Evolutionary conservation across 352 stramenopile genomes (phyloP).

Genomic region (Phytophthora macrochlamydospora): DNA sequence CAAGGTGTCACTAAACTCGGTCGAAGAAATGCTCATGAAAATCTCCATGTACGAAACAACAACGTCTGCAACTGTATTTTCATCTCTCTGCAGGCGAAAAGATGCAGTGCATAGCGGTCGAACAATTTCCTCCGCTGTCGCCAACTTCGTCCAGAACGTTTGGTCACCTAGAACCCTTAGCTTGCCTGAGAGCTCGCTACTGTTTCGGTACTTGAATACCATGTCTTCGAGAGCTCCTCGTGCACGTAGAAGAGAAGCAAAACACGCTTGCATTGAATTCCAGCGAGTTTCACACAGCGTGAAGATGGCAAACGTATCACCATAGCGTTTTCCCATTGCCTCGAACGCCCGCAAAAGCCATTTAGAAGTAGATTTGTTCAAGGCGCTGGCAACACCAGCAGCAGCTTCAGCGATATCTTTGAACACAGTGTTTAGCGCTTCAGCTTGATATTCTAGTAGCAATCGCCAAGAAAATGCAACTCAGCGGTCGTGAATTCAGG

Average conservation of each 20-base stretch:
- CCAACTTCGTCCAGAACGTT: constrained; percentile 1
- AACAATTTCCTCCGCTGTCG: not conserved
- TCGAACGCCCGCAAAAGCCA: not conserved
- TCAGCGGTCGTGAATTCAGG: constrained; percentile 1
- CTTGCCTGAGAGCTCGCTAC: not conserved
- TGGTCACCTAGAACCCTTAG: not conserved
- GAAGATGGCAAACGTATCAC: constrained; percentile 2
- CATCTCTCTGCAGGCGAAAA: not conserved
- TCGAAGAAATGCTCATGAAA: not conserved
- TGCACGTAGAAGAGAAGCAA: constrained; percentile 7
- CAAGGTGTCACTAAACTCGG: no score
- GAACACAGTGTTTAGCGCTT: not conserved
- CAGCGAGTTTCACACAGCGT: constrained; percentile 11
- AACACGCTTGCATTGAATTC: constrained; percentile 14
- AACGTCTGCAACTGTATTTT: constrained; percentile 6
- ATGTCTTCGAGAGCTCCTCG: constrained; percentile 1
- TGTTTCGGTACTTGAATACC: not conserved
- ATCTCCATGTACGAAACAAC: not conserved
- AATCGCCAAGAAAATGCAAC: not conserved
- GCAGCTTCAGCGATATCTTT: not conserved
- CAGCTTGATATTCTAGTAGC: not conserved
- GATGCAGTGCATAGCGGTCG: constrained; percentile 1
- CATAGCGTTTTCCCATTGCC: constrained; percentile 7
- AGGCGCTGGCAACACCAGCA: not conserved
- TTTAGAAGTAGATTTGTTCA: constrained; percentile 10